phyloP scores from a whole-genome alignment of 2,329 filamentous ascomycete species.

The Catunica adiposa region DNA sequence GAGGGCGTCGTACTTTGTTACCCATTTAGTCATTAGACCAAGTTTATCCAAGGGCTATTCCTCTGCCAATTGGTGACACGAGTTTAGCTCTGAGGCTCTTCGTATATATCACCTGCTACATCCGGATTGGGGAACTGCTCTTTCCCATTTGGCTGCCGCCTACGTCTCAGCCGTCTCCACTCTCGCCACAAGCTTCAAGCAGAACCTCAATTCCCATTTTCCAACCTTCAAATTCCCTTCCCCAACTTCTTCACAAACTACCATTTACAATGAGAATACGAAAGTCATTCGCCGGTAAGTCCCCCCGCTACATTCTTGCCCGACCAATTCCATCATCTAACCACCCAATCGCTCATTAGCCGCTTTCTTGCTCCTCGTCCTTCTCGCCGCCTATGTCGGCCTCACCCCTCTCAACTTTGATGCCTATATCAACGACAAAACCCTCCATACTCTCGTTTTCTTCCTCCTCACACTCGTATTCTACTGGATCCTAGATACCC shows the following conservation, averaged over 20 bases:
- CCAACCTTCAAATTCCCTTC: no score
- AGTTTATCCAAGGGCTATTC: no score
- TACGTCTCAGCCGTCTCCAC: no score
- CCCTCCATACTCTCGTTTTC: slow-evolving; percentile 74
- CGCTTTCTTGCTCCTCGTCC: slow-evolving; percentile 51
- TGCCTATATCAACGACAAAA: slow-evolving; percentile 65
- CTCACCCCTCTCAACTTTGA: slow-evolving; percentile 48
- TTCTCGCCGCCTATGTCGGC: slow-evolving; percentile 63
- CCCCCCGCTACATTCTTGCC: slow-evolving; percentile 13
- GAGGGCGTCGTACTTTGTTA: no score
- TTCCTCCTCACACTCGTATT: slow-evolving; percentile 75
- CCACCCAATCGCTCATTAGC: slow-evolving; percentile 27
- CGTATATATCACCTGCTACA: no score
- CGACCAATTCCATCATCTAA: background rate
- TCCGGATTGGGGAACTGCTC: no score
- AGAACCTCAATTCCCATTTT: no score
- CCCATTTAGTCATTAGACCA: no score
- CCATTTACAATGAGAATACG: slow-evolving; percentile 61
- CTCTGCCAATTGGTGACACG: no score
- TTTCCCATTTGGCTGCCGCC: no score
- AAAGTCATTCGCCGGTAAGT: slow-evolving; percentile 70
- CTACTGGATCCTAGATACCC: slow-evolving; percentile 95
- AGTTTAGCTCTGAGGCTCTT: no score
- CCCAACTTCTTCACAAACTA: background rate
- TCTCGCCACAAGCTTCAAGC: no score